phyloP scores from a whole-genome alignment of 73 alveolate genomes.

The Paramecium bursaria region DNA sequence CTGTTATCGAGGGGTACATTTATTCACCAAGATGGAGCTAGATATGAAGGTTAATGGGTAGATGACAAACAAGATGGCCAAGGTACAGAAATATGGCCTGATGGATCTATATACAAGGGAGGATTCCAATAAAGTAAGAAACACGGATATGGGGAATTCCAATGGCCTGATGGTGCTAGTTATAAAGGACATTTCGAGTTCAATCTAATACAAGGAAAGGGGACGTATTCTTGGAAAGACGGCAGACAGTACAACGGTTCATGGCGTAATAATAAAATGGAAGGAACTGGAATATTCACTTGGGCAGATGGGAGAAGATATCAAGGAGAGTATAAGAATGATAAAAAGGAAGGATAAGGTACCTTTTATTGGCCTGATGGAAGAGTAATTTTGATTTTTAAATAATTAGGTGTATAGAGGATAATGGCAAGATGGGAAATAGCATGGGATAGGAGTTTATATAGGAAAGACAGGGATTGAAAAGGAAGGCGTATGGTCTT shows the following conservation, averaged over 20 bases:
- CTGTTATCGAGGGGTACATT: conserved; percentile 64
- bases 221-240: conserved; percentile 84
- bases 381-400: conserved; percentile 14
- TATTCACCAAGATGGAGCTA: conserved; percentile 71
- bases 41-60: conserved; percentile 63
- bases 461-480: conserved; percentile 69
- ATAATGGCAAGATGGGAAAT: conserved; percentile 78
- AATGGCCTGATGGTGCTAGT: conserved; percentile 85
- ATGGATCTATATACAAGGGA: conserved; percentile 43
- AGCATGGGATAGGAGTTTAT: conserved; percentile 83
- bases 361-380: conserved; percentile 78
- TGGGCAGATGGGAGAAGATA: conserved; percentile 83
- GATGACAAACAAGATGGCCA: conserved; percentile 64
- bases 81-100: conserved; percentile 68
- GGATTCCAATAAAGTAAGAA: conserved; percentile 67
- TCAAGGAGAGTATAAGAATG: conserved; percentile 73
- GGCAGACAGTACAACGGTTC: conserved; percentile 86
- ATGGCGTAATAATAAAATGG: conserved; percentile 79
- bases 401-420: conserved; percentile 65
- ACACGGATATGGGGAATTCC: conserved; percentile 83
- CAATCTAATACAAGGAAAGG: conserved; percentile 81
- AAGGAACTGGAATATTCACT: conserved; percentile 82
- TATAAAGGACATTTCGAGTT: conserved; percentile 84
- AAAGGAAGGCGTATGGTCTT: conserved; percentile 78
- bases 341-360: conserved; percentile 78